Base-by-base conservation (phyloP, 371 early-diverging fungal species). In the Phascolomyces articulosus region DNA sequence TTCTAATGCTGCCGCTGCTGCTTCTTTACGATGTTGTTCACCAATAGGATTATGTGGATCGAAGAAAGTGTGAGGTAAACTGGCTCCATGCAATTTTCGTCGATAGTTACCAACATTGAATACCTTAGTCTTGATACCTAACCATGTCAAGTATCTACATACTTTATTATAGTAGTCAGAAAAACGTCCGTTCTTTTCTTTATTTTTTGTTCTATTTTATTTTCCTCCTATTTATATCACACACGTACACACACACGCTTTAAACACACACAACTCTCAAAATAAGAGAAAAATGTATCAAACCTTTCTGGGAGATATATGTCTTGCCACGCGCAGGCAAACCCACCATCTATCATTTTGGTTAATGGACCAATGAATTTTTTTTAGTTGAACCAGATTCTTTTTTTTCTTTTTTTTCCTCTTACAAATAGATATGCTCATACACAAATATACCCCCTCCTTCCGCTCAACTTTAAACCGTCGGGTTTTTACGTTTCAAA, bases 101-200 rank as follows among this genome's bases (percentile, higher is more conserved):
- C 98, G 91, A 83, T 97, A 98, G 72, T 95, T 91, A 47, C 97
- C 98, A 38, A 99, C 95, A 73, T 96, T 96, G 75, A 96, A 99
- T 16, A 96, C 94, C 63, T 92, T 86, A 10, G 96, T 90, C 58
- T 88, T 86, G 40, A 97, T 93, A 40, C 98, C 97, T 29, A 99
- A 81, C 99, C 99, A 99, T 48, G 89, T 87, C 60, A 70, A 49
- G 41, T 70, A 70, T 18, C 70, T 61, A 27, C 70, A 70, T 24
- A 70, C 70, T 70, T n/a, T n/a, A n/a, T n/a, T n/a, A 18, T 29
- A 13, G n/a, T 13, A 28, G 10, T 16, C 38, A 38, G 8, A 16
- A 24, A 40, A 31, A 26, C 21, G 51, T 9, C 13, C 9, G 11
- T 7, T 26, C 26, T 24, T 23, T 24, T 4, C 8, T 24, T 13